Conservation (phyloP, 192 early-diverging fungal species). For the Thoreauomyces humboldtii region DNA sequence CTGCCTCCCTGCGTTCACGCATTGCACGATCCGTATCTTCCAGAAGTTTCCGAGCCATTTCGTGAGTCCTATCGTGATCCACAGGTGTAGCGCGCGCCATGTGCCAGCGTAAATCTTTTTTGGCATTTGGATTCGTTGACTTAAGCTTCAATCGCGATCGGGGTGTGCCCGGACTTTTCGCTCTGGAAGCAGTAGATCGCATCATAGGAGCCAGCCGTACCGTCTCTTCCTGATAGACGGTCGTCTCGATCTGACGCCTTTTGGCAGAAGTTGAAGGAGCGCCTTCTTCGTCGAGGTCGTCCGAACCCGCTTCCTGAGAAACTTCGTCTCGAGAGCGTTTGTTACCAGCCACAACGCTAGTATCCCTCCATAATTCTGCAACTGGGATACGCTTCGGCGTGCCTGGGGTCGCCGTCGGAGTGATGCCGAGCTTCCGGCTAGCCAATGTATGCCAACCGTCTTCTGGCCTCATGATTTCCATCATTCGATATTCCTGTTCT, state of each 20-base stretch:
- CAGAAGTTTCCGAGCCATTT: constrained; percentile 15
- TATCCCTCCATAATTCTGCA: neutral
- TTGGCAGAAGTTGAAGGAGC: neutral
- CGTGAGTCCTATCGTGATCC: constrained; percentile 24
- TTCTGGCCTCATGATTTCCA: constrained; percentile 12
- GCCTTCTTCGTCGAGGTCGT: neutral
- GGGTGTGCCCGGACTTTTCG: neutral
- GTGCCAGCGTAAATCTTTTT: constrained; percentile 18
- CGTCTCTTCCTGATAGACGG: neutral
- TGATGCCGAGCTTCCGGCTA: constrained; percentile 6
- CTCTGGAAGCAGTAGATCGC: neutral
- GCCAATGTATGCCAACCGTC: constrained; percentile 22
- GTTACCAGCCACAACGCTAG: constrained; percentile 20
- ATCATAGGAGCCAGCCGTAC: neutral
- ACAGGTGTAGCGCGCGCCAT: constrained; percentile 9
- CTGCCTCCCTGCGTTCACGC: constrained; percentile 9
- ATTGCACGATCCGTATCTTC: constrained; percentile 9
- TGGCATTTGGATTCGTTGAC: constrained; percentile 14
- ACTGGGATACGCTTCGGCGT: constrained; percentile 5
- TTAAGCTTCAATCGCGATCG: constrained; percentile 14
- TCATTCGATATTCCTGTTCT: neutral
- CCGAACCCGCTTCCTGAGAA: neutral
- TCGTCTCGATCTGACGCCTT: constrained; percentile 8
- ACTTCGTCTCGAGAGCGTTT: constrained; percentile 16
- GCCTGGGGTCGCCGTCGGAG: constrained; percentile 3